A percentile compares a stretch with the other conserved stretches of the same genome.
Evolutionary conservation across 305 asterid genomes (phyloP).

Genomic region (Rubia tinctorum): DNA sequence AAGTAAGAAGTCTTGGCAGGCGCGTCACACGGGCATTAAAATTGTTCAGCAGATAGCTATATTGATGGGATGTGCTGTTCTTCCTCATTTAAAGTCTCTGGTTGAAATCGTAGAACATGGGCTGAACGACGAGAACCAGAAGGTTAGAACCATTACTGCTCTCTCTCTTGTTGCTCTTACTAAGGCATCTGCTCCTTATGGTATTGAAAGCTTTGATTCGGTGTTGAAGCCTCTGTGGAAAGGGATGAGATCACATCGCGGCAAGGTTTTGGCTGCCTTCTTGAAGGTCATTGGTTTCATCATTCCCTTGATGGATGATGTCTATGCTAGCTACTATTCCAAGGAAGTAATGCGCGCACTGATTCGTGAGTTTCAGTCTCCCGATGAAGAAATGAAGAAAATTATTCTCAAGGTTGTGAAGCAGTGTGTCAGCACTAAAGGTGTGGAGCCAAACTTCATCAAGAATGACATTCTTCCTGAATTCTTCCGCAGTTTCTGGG

Average conservation of each 20-base stretch:
- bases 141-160: constrained; percentile 90
- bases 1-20: constrained; percentile 98
- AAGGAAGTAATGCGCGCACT: constrained; percentile 92
- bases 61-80: constrained; percentile 92
- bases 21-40: constrained; percentile 98
- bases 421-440: constrained; percentile 97
- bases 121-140: constrained; percentile 91
- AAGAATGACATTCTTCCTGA: constrained; percentile 88
- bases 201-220: constrained; percentile 93
- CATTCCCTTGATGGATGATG: constrained; percentile 96
- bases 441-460: constrained; percentile 84
- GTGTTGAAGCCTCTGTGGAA: constrained; percentile 95
- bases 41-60: constrained; percentile 98
- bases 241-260: constrained; percentile 93
- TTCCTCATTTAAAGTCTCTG: constrained; percentile 86
- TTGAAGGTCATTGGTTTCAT: constrained; percentile 91
- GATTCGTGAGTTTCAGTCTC: constrained; percentile 94
- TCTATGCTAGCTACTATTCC: constrained; percentile 87
- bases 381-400: constrained; percentile 97
- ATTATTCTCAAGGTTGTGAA: constrained; percentile 95
- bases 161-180: constrained; percentile 96
- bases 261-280: constrained; percentile 95
- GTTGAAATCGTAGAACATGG: constrained; percentile 97
- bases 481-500: constrained; percentile 94
- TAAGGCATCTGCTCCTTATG: constrained; percentile 97